These are phyloP conservation scores for Hansenula lynferdii DNA, from an alignment of 1,139 yeast species.

Conservation along the genomic window DNA sequence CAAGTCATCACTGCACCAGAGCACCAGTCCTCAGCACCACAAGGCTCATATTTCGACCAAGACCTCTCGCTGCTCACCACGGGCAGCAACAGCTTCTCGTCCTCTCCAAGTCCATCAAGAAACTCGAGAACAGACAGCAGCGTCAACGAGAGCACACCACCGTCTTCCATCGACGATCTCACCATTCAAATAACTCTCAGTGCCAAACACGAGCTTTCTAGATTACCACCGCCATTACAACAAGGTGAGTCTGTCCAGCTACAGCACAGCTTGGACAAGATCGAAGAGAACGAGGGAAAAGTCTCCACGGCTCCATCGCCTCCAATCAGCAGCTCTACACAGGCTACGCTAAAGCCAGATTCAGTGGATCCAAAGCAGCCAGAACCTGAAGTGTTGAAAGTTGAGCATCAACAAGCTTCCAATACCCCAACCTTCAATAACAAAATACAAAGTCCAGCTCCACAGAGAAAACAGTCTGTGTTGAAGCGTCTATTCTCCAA, in stretches of 20 bases:
- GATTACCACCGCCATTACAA: neutral
- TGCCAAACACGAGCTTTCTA: neutral
- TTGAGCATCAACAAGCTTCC: neutral
- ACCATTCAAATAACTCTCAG: constrained; percentile 3
- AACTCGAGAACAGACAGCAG: constrained; percentile 21
- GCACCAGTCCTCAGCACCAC: too few relatives aligned
- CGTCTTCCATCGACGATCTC: constrained; percentile 24
- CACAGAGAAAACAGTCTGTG: constrained; percentile 14
- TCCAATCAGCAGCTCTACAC: neutral
- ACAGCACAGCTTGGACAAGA: constrained; percentile 6
- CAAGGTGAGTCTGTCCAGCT: neutral
- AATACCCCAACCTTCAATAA: neutral
- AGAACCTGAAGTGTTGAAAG: neutral
- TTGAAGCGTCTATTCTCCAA: constrained; percentile 14
- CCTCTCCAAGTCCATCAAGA: constrained; percentile 23
- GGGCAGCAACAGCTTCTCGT: constrained; percentile 9
- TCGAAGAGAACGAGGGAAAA: constrained; percentile 8
- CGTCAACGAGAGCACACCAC: constrained; percentile 21
- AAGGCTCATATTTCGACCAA: too few relatives aligned
- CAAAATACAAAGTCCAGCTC: neutral
- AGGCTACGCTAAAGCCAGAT: too few relatives aligned
- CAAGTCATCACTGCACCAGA: neutral
- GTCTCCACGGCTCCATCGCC: too few relatives aligned
- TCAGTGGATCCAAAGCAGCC: neutral
- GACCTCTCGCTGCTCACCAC: neutral